Conservation (phyloP, 1,284 basidiomycete genomes). For the Leucoagaricus sp. region DNA sequence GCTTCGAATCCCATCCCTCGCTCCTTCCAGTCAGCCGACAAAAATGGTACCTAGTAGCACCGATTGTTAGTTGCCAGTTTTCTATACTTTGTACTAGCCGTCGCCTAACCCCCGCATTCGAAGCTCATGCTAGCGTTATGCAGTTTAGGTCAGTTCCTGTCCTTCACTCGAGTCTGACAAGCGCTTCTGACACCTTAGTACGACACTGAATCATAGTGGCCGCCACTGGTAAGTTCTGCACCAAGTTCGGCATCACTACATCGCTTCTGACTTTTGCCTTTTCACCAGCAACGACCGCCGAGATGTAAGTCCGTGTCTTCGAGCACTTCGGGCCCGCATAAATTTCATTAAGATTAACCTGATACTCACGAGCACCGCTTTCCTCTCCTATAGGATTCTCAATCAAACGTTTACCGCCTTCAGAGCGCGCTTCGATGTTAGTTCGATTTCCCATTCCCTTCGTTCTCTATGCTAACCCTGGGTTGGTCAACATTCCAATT, state of each 20-base stretch:
- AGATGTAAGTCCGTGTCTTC: slow-evolving; percentile 35
- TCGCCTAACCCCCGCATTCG: not conserved
- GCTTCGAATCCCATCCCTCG: not conserved
- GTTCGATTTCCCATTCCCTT: slow-evolving; percentile 16
- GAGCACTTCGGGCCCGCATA: not conserved
- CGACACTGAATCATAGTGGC: too few species aligned
- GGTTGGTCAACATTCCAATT: not conserved
- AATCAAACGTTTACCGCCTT: slow-evolving; percentile 35
- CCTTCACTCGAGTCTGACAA: not conserved
- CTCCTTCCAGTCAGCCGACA: slow-evolving; percentile 41
- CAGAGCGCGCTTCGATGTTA: slow-evolving; percentile 29
- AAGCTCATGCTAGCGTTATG: slow-evolving; percentile 29
- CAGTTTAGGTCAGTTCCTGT: slow-evolving; percentile 23
- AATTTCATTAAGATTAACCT: not conserved
- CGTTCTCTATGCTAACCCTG: not conserved
- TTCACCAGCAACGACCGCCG: slow-evolving; percentile 34
- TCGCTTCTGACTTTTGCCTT: not conserved
- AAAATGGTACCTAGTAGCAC: slow-evolving; percentile 36
- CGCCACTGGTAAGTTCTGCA: slow-evolving; percentile 22
- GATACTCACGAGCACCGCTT: not conserved
- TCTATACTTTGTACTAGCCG: not conserved
- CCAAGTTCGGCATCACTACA: not conserved
- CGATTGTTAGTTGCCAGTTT: slow-evolving; percentile 35
- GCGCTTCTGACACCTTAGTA: not conserved
- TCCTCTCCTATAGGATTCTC: slow-evolving; percentile 23